These are phyloP conservation scores for Cymbidium sinense DNA, from an alignment of 106 monocot species.

Conservation along the genomic window DNA sequence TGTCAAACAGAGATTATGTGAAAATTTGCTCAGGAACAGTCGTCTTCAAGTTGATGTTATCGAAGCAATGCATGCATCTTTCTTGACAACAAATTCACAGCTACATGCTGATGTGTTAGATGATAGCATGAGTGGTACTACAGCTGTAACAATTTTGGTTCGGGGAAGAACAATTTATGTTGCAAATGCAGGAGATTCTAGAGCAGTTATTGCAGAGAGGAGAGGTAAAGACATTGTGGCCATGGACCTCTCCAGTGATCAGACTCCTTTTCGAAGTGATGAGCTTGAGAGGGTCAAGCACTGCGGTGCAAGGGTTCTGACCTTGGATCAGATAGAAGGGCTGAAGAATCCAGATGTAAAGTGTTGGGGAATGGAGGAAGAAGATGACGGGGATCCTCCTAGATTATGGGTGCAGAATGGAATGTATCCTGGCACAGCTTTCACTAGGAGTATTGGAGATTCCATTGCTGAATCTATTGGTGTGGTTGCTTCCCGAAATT, in stretches of 20 bases:
- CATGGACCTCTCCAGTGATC: slow-evolving; percentile 83
- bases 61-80: slow-evolving; percentile 66
- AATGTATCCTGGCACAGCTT: slow-evolving; percentile 97
- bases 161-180: slow-evolving; percentile 75
- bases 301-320: slow-evolving; percentile 91
- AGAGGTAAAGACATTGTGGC: slow-evolving; percentile 63
- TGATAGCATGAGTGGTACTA: slow-evolving; percentile 96
- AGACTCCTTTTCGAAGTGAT: slow-evolving; percentile 84
- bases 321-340: slow-evolving; percentile 94
- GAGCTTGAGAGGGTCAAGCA: slow-evolving; percentile 90
- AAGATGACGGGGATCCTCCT: slow-evolving; percentile 94
- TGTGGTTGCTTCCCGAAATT: slow-evolving; percentile 82
- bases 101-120: slow-evolving; percentile 73
- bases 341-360: slow-evolving; percentile 86
- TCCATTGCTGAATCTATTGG: slow-evolving; percentile 94
- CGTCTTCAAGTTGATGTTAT: slow-evolving; percentile 51
- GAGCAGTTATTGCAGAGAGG: slow-evolving; percentile 86
- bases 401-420: slow-evolving; percentile 94
- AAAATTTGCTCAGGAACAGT: slow-evolving; percentile 74
- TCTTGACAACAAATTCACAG: slow-evolving; percentile 70
- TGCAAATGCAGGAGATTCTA: slow-evolving; percentile 92
- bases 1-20: slow-evolving; percentile 72
- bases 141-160: slow-evolving; percentile 76
- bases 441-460: slow-evolving; percentile 93
- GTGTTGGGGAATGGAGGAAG: slow-evolving; percentile 82